These are phyloP conservation scores for Lactarius pseudohatsudake DNA, from an alignment of 768 basidiomycete genomes.

Conservation along the genomic window DNA sequence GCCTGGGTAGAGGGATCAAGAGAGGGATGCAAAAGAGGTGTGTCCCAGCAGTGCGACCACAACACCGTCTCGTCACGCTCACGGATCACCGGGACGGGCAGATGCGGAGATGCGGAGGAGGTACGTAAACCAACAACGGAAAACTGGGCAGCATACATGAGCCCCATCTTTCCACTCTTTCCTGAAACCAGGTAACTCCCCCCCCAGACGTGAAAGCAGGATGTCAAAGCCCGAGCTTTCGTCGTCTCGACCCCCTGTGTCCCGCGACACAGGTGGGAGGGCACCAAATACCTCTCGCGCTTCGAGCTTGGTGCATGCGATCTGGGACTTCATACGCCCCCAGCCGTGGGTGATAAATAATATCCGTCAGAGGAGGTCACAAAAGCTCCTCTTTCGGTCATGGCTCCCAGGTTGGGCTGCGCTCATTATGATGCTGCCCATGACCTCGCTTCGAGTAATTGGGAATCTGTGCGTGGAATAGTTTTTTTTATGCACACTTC, in stretches of 20 bases:
- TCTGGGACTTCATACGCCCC: conserved; percentile 22
- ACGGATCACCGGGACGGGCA: conserved; percentile 4
- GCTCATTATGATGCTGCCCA: conserved; percentile 42
- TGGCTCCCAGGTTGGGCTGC: conserved; percentile 43
- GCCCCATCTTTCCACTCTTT: neutral
- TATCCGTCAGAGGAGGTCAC: conserved; percentile 38
- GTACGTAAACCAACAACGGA: neutral
- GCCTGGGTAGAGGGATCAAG: neutral
- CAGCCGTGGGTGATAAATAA: conserved; percentile 41
- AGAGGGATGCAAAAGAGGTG: neutral
- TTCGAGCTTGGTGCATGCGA: neutral
- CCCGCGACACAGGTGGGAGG: conserved; percentile 1
- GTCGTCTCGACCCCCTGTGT: conserved; percentile 2
- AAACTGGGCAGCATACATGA: neutral
- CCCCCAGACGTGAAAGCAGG: neutral
- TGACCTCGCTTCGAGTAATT: conserved; percentile 38
- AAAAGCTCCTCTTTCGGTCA: conserved; percentile 41
- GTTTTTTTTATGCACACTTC: neutral
- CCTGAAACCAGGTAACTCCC: neutral
- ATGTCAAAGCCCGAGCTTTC: conserved; percentile 16
- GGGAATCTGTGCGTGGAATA: conserved; percentile 43
- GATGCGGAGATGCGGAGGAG: neutral
- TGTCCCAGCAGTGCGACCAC: neutral
- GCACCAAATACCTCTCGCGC: neutral
- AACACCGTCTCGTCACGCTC: no score